A percentile compares a stretch with the other conserved stretches of the same genome.
Conservation (phyloP, 2,329 filamentous ascomycete species). For the Stenocarpella maydis region DNA sequence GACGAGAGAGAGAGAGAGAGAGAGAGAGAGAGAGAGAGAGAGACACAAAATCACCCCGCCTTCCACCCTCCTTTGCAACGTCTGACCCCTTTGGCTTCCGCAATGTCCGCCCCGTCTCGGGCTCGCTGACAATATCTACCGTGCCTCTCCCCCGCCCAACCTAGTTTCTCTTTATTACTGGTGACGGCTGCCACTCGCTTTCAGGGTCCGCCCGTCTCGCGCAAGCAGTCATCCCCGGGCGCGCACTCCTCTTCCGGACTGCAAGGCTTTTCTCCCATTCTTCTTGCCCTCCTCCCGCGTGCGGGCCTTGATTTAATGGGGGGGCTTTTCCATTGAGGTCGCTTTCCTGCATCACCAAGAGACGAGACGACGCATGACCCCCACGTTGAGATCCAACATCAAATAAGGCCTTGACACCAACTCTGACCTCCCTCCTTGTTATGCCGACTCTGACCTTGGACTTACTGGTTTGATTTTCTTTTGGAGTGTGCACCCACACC, state of each 20-base stretch:
- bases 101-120: constrained; percentile 7
- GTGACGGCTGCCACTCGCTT: constrained; percentile 25
- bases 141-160: neutral
- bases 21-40: no score
- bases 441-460: constrained; percentile 20
- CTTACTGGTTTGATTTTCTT: neutral
- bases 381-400: constrained; percentile 29
- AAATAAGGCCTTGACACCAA: constrained; percentile 4
- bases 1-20: no score
- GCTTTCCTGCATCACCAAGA: neutral
- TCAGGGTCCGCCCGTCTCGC: constrained; percentile 9
- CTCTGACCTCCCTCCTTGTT: constrained; percentile 21
- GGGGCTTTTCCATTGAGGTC: constrained; percentile 8
- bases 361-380: constrained; percentile 16
- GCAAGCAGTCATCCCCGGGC: neutral
- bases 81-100: neutral
- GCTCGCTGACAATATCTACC: constrained; percentile 4
- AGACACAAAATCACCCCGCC: no score
- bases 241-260: neutral
- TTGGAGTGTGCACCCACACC: neutral
- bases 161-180: constrained; percentile 2
- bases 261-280: constrained; percentile 8
- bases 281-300: neutral
- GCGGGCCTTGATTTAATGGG: constrained; percentile 13
- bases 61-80: neutral